Percentiles rank a stretch among this genome's conserved stretches.
Conservation (phyloP, 2,329 filamentous ascomycete genomes). For the Clarireedia homoeocarpa region DNA sequence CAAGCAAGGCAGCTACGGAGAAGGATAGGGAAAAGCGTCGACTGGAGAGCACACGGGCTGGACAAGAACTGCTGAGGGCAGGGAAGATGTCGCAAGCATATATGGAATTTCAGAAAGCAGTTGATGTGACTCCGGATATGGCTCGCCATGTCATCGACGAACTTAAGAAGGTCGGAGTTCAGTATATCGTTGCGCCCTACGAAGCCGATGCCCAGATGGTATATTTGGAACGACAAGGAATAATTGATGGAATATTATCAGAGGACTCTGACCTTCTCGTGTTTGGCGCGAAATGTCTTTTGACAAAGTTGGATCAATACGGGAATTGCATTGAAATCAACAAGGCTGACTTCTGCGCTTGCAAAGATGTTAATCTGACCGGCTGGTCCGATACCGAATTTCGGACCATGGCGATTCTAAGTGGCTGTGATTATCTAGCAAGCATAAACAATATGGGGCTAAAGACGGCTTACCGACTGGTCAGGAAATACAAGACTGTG, state of each 20-base stretch:
- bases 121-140: conserved; percentile 96
- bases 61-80: conserved; percentile 71
- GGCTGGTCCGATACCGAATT: conserved; percentile 93
- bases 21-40: conserved; percentile 65
- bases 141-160: conserved; percentile 86
- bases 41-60: conserved; percentile 66
- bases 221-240: conserved; percentile 79
- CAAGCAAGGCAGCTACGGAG: conserved; percentile 88
- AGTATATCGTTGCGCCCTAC: conserved; percentile 92
- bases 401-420: conserved; percentile 89
- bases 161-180: conserved; percentile 68
- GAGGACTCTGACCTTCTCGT: conserved; percentile 96
- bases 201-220: conserved; percentile 96
- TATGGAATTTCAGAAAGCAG: conserved; percentile 83
- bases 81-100: conserved; percentile 77
- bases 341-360: conserved; percentile 79
- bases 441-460: conserved; percentile 79
- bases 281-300: conserved; percentile 81
- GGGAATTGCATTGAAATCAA: conserved; percentile 91
- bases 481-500: conserved; percentile 82
- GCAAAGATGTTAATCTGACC: conserved; percentile 77
- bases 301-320: conserved; percentile 92
- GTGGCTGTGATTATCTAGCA: conserved; percentile 91
- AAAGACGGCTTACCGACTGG: conserved; percentile 85
- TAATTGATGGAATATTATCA: conserved; percentile 82